These are phyloP conservation scores for Mallotus repandus DNA, from an alignment of 441 rosid genomes.

Conservation along the genomic window DNA sequence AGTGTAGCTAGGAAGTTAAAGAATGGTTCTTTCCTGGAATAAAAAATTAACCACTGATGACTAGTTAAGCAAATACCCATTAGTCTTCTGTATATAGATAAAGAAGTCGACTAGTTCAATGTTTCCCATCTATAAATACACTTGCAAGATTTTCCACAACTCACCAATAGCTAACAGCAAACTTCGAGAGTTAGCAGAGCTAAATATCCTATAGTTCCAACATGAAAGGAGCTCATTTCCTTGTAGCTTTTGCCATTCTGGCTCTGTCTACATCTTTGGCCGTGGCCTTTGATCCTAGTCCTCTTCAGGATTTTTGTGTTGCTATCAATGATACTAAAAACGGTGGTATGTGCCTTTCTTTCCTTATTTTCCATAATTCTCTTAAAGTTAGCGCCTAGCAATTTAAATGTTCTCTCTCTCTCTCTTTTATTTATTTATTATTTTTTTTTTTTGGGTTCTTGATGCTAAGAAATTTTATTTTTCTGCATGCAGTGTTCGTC, in stretches of 20 bases:
- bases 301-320: conserved; percentile 8
- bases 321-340: neutral
- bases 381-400: too few species aligned
- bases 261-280: neutral
- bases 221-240: neutral
- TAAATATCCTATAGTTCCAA: neutral
- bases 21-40: neutral
- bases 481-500: neutral
- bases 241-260: neutral
- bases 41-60: too few species aligned
- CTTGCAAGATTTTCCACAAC: neutral
- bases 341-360: neutral
- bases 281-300: neutral
- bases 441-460: too few species aligned
- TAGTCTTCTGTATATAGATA: too few species aligned
- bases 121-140: too few species aligned
- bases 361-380: neutral
- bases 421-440: too few species aligned
- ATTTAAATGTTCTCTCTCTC: too few species aligned
- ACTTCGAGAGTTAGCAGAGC: too few species aligned
- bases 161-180: neutral
- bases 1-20: neutral
- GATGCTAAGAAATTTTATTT: neutral
- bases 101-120: too few species aligned
- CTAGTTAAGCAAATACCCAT: neutral